phyloP scores from a whole-genome alignment of 2,329 filamentous ascomycete species.

The Nectriaceae sp. region DNA sequence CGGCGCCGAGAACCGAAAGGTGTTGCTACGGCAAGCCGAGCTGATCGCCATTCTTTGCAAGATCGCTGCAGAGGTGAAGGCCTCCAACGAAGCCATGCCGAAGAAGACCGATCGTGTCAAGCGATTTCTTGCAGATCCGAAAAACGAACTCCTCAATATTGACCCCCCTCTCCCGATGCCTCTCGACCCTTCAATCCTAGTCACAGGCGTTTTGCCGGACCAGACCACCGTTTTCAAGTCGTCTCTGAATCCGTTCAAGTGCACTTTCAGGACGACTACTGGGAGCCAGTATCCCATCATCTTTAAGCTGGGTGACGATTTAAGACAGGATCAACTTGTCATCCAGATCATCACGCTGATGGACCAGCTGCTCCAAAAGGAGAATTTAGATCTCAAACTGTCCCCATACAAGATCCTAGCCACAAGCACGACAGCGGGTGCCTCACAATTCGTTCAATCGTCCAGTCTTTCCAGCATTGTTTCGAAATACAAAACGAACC shows the following conservation, averaged over 20 bases:
- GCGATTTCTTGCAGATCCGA: slow-evolving; percentile 80
- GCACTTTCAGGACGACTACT: slow-evolving; percentile 81
- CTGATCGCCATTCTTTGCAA: slow-evolving; percentile 84
- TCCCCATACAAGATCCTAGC: slow-evolving; percentile 96
- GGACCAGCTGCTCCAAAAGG: slow-evolving; percentile 93
- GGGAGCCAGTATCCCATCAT: slow-evolving; percentile 86
- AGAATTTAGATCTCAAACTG: slow-evolving; percentile 92
- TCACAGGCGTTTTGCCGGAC: slow-evolving; percentile 79
- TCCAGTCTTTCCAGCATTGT: slow-evolving; percentile 81
- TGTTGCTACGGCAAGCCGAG: slow-evolving; percentile 83
- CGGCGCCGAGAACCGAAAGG: slow-evolving; percentile 73
- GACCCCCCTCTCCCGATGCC: slow-evolving; percentile 87
- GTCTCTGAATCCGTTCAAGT: slow-evolving; percentile 84
- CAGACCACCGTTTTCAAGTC: slow-evolving; percentile 95
- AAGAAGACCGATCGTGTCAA: slow-evolving; percentile 85
- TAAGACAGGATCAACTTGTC: slow-evolving; percentile 95
- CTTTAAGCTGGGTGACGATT: slow-evolving; percentile 96
- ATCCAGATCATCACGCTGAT: slow-evolving; percentile 97
- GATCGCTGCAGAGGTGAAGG: slow-evolving; percentile 85
- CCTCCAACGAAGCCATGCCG: slow-evolving; percentile 73
- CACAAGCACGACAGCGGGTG: slow-evolving; percentile 84
- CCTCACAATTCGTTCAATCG: slow-evolving; percentile 91
- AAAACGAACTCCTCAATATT: slow-evolving; percentile 82
- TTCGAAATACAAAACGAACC: slow-evolving; percentile 74
- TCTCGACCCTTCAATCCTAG: slow-evolving; percentile 78